These are phyloP conservation scores for Croton laevigatus DNA, from an alignment of 441 rosid species.

Conservation along the genomic window DNA sequence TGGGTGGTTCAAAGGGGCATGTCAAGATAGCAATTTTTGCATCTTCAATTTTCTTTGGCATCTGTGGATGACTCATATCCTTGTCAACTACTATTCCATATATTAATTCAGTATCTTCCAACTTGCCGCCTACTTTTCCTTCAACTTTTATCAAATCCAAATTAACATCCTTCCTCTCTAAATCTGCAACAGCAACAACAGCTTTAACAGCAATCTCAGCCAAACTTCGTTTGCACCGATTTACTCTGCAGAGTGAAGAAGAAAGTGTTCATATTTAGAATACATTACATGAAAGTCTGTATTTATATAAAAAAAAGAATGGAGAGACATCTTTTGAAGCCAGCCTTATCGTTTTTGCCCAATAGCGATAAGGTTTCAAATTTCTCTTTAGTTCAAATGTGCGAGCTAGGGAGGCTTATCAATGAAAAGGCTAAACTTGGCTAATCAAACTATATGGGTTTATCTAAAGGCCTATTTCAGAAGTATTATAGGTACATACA, in stretches of 20 bases:
- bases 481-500: not conserved
- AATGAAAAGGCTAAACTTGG: not conserved
- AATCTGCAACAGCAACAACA: slow-evolving; percentile 93
- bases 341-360: too few relatives aligned
- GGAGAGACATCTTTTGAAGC: too few relatives aligned
- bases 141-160: slow-evolving; percentile 93
- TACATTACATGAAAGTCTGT: not conserved
- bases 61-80: slow-evolving; percentile 99
- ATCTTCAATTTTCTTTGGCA: slow-evolving; percentile 89
- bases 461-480: not conserved
- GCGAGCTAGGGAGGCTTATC: not conserved
- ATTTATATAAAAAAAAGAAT: not conserved
- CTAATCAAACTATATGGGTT: not conserved
- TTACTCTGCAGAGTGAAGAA: slow-evolving; percentile 60
- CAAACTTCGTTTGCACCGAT: slow-evolving; percentile 78
- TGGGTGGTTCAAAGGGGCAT: slow-evolving; percentile 97
- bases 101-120: slow-evolving; percentile 87
- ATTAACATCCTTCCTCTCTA: slow-evolving; percentile 91
- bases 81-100: slow-evolving; percentile 85
- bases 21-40: slow-evolving; percentile 97
- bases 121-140: slow-evolving; percentile 91
- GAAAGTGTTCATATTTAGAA: not conserved
- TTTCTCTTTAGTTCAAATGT: not conserved
- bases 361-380: too few relatives aligned
- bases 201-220: slow-evolving; percentile 98